phyloP scores from a whole-genome alignment of 441 rosid species.

The Biscutella laevigata region DNA sequence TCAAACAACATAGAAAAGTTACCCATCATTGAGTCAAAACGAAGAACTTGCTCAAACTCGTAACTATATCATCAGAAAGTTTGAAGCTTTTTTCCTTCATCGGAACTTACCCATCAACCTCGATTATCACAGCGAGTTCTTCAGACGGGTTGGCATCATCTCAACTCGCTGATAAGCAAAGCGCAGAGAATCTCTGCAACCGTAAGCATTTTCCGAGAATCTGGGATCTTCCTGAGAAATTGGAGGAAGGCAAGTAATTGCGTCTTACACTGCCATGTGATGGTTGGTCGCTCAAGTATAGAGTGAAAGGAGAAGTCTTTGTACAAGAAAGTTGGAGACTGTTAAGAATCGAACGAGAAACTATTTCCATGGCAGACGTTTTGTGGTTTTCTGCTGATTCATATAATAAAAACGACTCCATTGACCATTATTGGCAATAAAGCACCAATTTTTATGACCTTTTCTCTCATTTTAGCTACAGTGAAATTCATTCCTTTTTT shows the following conservation, averaged over 20 bases:
- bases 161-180: conserved; percentile 32
- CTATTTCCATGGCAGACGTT: conserved; percentile 42
- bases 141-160: conserved; percentile 32
- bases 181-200: conserved; percentile 27
- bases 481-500: no score
- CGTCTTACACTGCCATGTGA: conserved; percentile 14
- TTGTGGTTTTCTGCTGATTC: neutral
- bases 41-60: neutral
- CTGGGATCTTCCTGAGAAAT: conserved; percentile 23
- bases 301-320: conserved; percentile 18
- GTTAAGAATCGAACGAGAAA: conserved; percentile 39
- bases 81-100: conserved; percentile 6
- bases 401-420: neutral
- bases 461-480: no score
- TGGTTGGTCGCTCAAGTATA: neutral
- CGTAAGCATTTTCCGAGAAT: conserved; percentile 28
- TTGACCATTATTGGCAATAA: neutral
- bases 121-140: conserved; percentile 66
- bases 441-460: no score
- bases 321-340: conserved; percentile 24
- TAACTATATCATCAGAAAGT: neutral
- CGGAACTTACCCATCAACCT: conserved; percentile 72
- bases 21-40: neutral
- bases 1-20: neutral
- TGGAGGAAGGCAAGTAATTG: conserved; percentile 16